Percentiles rank a stretch among this genome's conserved stretches.
Conservation (phyloP, 2,329 filamentous ascomycete species). For the Emergomyces africanus region DNA sequence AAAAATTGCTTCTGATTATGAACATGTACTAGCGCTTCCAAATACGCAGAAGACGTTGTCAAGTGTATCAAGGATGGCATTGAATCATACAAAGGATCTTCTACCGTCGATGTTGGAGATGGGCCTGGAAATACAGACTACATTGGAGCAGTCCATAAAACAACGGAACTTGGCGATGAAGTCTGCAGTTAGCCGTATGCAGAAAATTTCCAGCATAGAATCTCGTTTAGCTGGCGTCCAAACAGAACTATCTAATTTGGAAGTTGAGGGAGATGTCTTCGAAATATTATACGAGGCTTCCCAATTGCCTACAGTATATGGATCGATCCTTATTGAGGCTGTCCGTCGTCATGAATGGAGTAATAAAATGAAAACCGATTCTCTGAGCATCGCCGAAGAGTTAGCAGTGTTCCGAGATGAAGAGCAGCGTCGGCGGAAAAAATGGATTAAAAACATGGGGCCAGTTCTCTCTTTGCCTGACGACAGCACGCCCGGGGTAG, state of each 20-base stretch:
- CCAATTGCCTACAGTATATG: slow-evolving; percentile 78
- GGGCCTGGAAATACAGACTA: slow-evolving; percentile 41
- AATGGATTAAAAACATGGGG: slow-evolving; percentile 79
- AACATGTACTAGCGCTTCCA: slow-evolving; percentile 57
- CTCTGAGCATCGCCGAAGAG: slow-evolving; percentile 77
- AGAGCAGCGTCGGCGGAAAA: slow-evolving; percentile 74
- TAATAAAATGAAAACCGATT: slow-evolving; percentile 80
- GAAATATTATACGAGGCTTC: slow-evolving; percentile 69
- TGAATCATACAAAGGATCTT: slow-evolving; percentile 50
- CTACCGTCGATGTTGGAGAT: slow-evolving; percentile 48
- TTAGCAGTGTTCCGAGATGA: slow-evolving; percentile 88
- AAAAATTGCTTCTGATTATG: slow-evolving; percentile 78
- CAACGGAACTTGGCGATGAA: slow-evolving; percentile 55
- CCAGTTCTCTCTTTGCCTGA: slow-evolving; percentile 56
- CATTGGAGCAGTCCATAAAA: slow-evolving; percentile 40
- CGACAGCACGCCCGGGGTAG: slow-evolving; percentile 59
- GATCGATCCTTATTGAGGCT: slow-evolving; percentile 74
- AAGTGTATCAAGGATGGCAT: slow-evolving; percentile 50
- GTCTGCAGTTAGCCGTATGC: slow-evolving; percentile 62
- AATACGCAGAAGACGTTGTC: slow-evolving; percentile 52
- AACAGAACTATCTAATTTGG: slow-evolving; percentile 55
- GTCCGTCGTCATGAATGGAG: slow-evolving; percentile 80
- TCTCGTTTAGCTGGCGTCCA: slow-evolving; percentile 60
- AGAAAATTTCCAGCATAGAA: slow-evolving; percentile 67
- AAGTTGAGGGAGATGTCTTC: slow-evolving; percentile 67